These are phyloP conservation scores for Tuber aestivum DNA, from an alignment of 495 filamentous ascomycete species.

Conservation along the genomic window DNA sequence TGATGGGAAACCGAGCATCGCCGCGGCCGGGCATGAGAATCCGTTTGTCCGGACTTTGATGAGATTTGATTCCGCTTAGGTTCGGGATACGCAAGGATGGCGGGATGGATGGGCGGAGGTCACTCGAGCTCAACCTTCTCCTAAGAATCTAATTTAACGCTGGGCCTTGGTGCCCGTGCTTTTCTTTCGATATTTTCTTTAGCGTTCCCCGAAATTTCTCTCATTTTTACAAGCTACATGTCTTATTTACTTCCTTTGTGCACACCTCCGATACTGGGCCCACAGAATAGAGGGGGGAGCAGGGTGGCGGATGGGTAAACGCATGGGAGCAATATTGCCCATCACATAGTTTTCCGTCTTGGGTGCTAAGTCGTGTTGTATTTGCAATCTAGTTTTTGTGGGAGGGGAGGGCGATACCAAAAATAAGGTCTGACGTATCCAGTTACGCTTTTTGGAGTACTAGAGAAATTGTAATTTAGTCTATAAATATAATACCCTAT, in stretches of 20 bases:
- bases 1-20: slow-evolving; percentile 22
- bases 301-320: neutral
- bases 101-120: neutral
- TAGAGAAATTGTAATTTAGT: neutral
- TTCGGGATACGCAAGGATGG: neutral
- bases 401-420: neutral
- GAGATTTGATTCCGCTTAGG: slow-evolving; percentile 32
- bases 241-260: neutral
- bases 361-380: neutral
- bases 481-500: neutral
- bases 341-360: neutral
- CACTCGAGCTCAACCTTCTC: neutral
- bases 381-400: neutral
- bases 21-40: slow-evolving; percentile 22
- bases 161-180: neutral
- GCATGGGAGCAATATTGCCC: neutral
- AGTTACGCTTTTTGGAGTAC: neutral
- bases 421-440: neutral
- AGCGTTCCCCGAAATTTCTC: neutral
- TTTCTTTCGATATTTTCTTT: neutral
- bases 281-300: neutral
- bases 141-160: neutral
- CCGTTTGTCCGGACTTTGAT: slow-evolving; percentile 27
- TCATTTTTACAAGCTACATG: neutral
- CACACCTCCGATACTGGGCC: neutral